These are phyloP conservation scores for Silene latifolia DNA, from an alignment of 148 eudicot genomes.

Conservation along the genomic window DNA sequence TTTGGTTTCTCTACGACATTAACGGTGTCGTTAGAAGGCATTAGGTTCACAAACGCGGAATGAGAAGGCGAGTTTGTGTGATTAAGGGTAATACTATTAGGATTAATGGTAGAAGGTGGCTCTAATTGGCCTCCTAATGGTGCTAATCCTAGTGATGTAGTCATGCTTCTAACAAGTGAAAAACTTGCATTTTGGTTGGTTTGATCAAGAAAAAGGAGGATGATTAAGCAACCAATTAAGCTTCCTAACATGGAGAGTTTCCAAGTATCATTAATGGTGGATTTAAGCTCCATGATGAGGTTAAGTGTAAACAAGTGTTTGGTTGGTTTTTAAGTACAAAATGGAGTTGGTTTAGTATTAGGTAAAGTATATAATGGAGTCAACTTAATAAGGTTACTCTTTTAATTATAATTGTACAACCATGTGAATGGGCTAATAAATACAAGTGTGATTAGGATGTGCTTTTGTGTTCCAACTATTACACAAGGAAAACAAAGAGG, in stretches of 20 bases:
- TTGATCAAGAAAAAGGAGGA: conserved; percentile 20
- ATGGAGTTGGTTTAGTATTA: conserved; percentile 11
- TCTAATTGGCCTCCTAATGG: no score
- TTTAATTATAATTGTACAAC: not conserved
- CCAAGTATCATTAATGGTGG: conserved; percentile 9
- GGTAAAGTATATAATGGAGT: not conserved
- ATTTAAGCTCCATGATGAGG: conserved; percentile 10
- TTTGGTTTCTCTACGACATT: not conserved
- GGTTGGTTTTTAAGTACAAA: not conserved
- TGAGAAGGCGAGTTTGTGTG: no score
- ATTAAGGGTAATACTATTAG: not conserved
- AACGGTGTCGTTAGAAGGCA: not conserved
- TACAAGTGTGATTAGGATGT: conserved; percentile 2
- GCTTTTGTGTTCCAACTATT: not conserved
- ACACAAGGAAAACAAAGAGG: not conserved
- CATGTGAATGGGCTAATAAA: conserved; percentile 5
- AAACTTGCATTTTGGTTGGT: not conserved
- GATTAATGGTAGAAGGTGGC: not conserved
- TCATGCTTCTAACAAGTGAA: not conserved
- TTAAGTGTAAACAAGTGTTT: not conserved
- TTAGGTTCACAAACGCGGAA: no score
- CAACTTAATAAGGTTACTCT: not conserved
- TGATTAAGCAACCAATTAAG: conserved; percentile 13
- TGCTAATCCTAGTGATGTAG: no score
- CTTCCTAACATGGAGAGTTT: conserved; percentile 10